Conservation (phyloP, 768 basidiomycete genomes). For the Asterophora parasitica region DNA sequence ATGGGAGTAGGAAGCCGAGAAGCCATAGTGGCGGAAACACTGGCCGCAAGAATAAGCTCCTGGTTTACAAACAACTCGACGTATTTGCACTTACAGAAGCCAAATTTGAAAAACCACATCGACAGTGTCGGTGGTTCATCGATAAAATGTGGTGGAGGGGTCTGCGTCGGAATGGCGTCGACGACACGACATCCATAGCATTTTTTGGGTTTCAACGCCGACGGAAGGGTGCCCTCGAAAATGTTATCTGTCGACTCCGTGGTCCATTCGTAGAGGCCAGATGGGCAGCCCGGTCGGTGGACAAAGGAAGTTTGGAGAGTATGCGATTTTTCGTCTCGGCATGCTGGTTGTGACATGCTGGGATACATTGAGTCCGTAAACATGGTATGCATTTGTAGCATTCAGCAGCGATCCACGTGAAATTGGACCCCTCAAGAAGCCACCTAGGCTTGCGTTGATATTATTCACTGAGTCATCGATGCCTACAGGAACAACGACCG, state of each 20-base stretch:
- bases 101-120: constrained; percentile 6
- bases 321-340: neutral
- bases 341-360: neutral
- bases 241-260: constrained; percentile 8
- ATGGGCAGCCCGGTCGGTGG: constrained; percentile 6
- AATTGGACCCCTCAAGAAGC: neutral
- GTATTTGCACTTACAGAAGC: neutral
- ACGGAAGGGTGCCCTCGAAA: neutral
- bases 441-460: neutral
- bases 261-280: constrained; percentile 2
- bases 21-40: constrained; percentile 8
- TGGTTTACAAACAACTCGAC: neutral
- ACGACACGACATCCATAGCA: constrained; percentile 7
- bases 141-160: neutral
- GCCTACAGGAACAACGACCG: no score
- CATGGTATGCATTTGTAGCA: neutral
- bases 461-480: neutral
- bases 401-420: neutral
- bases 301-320: neutral
- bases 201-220: neutral
- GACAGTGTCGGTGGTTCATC: constrained; percentile 6
- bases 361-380: neutral
- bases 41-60: neutral
- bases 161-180: neutral
- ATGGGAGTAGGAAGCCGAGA: constrained; percentile 1